phyloP scores from a whole-genome alignment of 352 stramenopile species.

The Phytophthora multivora region DNA sequence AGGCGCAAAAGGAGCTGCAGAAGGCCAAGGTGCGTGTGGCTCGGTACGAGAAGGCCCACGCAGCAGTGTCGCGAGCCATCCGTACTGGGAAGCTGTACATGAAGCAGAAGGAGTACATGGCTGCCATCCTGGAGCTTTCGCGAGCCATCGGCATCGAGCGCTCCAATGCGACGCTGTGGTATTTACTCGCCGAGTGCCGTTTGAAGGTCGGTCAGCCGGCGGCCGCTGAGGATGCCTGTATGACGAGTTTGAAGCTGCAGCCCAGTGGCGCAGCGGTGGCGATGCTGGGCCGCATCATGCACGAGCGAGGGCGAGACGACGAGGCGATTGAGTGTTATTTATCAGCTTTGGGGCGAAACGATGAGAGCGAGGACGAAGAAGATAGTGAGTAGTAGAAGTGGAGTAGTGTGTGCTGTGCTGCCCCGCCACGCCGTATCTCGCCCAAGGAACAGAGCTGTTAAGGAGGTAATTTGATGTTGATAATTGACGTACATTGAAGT shows the following conservation, averaged over 20 bases:
- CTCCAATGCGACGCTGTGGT: conserved; percentile 56
- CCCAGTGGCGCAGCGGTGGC: conserved; percentile 42
- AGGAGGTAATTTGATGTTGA: conserved; percentile 26
- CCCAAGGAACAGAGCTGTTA: conserved; percentile 32
- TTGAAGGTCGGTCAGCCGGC: conserved; percentile 51
- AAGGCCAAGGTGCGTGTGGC: conserved; percentile 47
- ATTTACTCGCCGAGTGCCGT: conserved; percentile 60
- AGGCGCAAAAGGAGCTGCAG: conserved; percentile 35
- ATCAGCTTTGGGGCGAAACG: conserved; percentile 52
- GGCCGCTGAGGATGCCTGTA: conserved; percentile 58
- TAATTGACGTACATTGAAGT: conserved; percentile 22
- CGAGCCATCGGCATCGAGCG: conserved; percentile 52
- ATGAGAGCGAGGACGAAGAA: conserved; percentile 39
- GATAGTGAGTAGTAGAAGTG: conserved; percentile 44
- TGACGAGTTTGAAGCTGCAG: conserved; percentile 53
- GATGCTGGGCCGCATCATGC: conserved; percentile 58
- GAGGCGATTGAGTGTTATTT: conserved; percentile 72
- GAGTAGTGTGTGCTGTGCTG: conserved; percentile 27
- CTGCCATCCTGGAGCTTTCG: conserved; percentile 62
- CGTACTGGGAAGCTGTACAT: conserved; percentile 43
- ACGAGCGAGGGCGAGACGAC: conserved; percentile 51
- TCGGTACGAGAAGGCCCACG: conserved; percentile 55
- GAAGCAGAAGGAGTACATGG: conserved; percentile 60
- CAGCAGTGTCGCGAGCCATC: conserved; percentile 49
- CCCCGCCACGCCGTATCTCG: conserved; percentile 1